A percentile compares a stretch with the other conserved stretches of the same genome.
Evolutionary conservation across 108 stramenopile genomes (phyloP).

Genomic region (Nitzschia putrida): DNA sequence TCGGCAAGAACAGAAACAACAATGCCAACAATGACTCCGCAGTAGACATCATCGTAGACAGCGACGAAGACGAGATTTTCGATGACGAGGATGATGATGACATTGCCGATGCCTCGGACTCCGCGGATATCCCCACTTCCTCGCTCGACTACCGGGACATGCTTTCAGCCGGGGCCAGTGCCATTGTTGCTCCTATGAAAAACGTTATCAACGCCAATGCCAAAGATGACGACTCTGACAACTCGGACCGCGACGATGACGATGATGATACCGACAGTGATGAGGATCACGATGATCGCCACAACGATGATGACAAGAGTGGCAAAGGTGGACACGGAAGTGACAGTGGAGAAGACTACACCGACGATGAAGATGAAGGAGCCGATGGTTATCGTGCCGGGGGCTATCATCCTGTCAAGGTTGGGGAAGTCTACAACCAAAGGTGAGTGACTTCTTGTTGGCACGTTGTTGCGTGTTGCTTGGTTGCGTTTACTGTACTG

Average conservation of each 20-base stretch:
- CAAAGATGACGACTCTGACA: slow-evolving; percentile 18
- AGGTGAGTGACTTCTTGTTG: slow-evolving; percentile 46
- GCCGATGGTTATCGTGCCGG: slow-evolving; percentile 90
- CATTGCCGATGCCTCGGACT: slow-evolving; percentile 1
- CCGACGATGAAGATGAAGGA: slow-evolving; percentile 94
- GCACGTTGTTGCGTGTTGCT: neutral
- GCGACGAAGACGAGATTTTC: slow-evolving; percentile 50
- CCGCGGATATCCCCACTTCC: neutral
- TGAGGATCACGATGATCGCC: slow-evolving; percentile 15
- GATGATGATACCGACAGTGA: slow-evolving; percentile 29
- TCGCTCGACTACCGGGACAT: slow-evolving; percentile 19
- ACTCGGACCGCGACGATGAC: slow-evolving; percentile 27
- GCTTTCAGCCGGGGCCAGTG: slow-evolving; percentile 22
- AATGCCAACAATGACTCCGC: slow-evolving; percentile 5
- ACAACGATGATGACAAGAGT: slow-evolving; percentile 24
- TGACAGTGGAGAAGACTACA: slow-evolving; percentile 87
- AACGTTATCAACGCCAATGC: slow-evolving; percentile 16
- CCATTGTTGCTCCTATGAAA: slow-evolving; percentile 30
- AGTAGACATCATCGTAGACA: slow-evolving; percentile 34
- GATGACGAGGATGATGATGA: slow-evolving; percentile 48
- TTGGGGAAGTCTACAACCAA: slow-evolving; percentile 93
- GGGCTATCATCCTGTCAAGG: slow-evolving; percentile 93
- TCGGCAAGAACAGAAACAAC: slow-evolving; percentile 7
- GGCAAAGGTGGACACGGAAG: slow-evolving; percentile 44
- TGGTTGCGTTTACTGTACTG: neutral